Evolutionary conservation across 805 yeast genomes (phyloP).

Genomic region (Ogataea trehalophila): DNA sequence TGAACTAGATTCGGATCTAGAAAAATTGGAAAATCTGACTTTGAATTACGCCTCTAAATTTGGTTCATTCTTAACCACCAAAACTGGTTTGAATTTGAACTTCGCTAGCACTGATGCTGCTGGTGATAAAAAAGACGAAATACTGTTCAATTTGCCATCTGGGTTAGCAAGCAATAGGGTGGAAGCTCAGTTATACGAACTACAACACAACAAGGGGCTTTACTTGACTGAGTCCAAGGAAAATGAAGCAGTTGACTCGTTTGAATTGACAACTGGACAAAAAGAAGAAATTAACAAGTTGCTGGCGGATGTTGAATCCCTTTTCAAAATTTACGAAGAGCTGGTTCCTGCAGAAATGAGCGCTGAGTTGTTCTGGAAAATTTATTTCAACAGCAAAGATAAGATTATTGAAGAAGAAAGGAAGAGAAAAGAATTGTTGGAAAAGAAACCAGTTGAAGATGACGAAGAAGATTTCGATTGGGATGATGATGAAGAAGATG

Average conservation of each 20-base stretch:
- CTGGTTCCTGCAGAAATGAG: conserved; percentile 60
- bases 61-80: conserved; percentile 44
- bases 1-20: conserved; percentile 68
- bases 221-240: conserved; percentile 30
- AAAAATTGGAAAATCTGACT: conserved; percentile 66
- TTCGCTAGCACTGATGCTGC: conserved; percentile 9
- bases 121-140: conserved; percentile 33
- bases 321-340: conserved; percentile 50
- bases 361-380: conserved; percentile 68
- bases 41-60: conserved; percentile 53
- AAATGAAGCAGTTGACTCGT: conserved; percentile 34
- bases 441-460: conserved; percentile 32
- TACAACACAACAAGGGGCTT: conserved; percentile 45
- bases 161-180: conserved; percentile 47
- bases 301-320: conserved; percentile 44
- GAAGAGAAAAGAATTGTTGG: conserved; percentile 59
- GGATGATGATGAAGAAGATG: conserved; percentile 49
- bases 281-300: conserved; percentile 38
- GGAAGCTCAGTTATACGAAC: conserved; percentile 55
- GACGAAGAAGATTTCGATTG: conserved; percentile 47
- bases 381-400: conserved; percentile 53
- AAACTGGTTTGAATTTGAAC: conserved; percentile 13
- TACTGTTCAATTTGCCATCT: conserved; percentile 42
- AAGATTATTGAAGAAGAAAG: conserved; percentile 57
- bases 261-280: conserved; percentile 42